Percentiles rank a stretch among this genome's conserved stretches.
Evolutionary conservation across 208 protist genomes (phyloP).

Genomic region (Acanthamoeba healyi): DNA sequence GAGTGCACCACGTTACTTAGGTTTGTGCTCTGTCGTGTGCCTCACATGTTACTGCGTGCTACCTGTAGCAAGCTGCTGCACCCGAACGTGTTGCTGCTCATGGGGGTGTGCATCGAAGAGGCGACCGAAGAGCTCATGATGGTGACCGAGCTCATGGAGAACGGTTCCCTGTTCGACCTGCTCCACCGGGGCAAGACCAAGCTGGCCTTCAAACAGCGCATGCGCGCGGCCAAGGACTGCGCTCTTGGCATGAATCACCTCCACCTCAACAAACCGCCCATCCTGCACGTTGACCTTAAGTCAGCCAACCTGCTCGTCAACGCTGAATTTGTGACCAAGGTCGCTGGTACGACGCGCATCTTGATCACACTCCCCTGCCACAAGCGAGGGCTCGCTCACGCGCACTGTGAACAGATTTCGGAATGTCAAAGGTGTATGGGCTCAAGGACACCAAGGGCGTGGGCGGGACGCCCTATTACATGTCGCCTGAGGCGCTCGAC

Average conservation of each 20-base stretch:
- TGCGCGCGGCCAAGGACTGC: slow-evolving; percentile 58
- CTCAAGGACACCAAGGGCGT: neutral
- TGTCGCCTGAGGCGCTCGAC: slow-evolving; percentile 30
- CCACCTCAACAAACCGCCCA: slow-evolving; percentile 67
- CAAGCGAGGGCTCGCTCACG: neutral
- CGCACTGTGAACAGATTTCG: neutral
- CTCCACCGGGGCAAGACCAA: neutral
- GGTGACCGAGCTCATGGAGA: slow-evolving; percentile 67
- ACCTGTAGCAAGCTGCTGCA: slow-evolving; percentile 10
- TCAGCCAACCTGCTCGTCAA: slow-evolving; percentile 73
- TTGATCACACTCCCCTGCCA: neutral
- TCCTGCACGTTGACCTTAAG: slow-evolving; percentile 74
- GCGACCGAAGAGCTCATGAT: neutral
- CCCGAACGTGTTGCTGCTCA: slow-evolving; percentile 54
- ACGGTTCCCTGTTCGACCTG: slow-evolving; percentile 65
- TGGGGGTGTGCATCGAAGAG: slow-evolving; percentile 58
- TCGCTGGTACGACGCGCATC: slow-evolving; percentile 15
- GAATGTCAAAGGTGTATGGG: slow-evolving; percentile 28
- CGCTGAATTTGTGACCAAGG: slow-evolving; percentile 16
- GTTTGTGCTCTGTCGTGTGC: too few species aligned
- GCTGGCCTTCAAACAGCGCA: slow-evolving; percentile 25
- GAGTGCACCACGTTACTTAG: too few species aligned
- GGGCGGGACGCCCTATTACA: slow-evolving; percentile 34
- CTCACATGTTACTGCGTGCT: neutral
- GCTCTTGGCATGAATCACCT: slow-evolving; percentile 74